A percentile compares a stretch with the other conserved stretches of the same genome.
Evolutionary conservation across 164 flowering plant species (phyloP).

Genomic region (Berberis vulgaris): DNA sequence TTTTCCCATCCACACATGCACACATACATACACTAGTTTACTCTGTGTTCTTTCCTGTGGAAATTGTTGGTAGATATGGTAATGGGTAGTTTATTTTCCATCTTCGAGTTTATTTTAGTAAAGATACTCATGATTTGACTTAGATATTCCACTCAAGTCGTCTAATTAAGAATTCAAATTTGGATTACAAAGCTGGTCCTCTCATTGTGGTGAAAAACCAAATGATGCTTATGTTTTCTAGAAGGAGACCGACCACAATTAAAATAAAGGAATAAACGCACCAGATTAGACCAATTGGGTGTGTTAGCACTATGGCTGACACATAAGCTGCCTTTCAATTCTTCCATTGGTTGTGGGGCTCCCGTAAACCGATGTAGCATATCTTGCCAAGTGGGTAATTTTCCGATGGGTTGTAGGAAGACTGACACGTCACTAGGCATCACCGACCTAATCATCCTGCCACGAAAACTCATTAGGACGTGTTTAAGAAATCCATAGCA

Average conservation of each 20-base stretch:
- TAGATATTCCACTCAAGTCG: slow-evolving; percentile 16
- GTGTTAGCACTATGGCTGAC: background rate
- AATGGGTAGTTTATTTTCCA: background rate
- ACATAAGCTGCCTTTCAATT: slow-evolving; percentile 1
- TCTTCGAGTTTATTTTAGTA: slow-evolving; percentile 3
- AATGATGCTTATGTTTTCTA: slow-evolving; percentile 21
- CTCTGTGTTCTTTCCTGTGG: background rate
- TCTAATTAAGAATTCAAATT: slow-evolving; percentile 1
- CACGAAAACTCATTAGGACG: slow-evolving; percentile 3
- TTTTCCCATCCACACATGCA: background rate
- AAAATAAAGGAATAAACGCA: slow-evolving; percentile 3
- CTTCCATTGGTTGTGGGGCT: slow-evolving; percentile 8
- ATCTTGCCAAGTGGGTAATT: slow-evolving; percentile 3
- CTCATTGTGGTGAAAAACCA: slow-evolving; percentile 13
- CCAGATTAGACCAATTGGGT: slow-evolving; percentile 9
- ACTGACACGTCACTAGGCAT: slow-evolving; percentile 4
- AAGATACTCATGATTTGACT: slow-evolving; percentile 13
- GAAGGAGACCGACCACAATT: slow-evolving; percentile 26
- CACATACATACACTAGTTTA: background rate
- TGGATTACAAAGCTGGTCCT: background rate
- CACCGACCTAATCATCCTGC: slow-evolving; percentile 17
- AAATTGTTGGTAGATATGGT: background rate
- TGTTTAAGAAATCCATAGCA: background rate
- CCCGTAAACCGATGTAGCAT: background rate
- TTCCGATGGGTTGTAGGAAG: slow-evolving; percentile 1